phyloP scores from a whole-genome alignment of 495 filamentous ascomycete genomes.

The Hypoxylon rickii region DNA sequence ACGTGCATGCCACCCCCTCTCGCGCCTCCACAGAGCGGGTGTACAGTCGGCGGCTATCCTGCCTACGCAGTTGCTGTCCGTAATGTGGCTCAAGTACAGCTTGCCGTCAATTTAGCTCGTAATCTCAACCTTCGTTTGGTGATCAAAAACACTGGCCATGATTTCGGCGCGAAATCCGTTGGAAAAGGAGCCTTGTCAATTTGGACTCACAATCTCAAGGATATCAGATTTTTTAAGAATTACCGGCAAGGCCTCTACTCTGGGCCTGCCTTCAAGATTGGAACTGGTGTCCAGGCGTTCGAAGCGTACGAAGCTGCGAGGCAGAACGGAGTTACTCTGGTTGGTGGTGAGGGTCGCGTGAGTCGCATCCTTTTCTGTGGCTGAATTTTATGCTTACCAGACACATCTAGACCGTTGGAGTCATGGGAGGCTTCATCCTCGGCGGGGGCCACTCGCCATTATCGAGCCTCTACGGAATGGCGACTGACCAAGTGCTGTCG shows the following conservation, averaged over 20 bases:
- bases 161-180: constrained; percentile 56
- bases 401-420: constrained; percentile 49
- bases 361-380: constrained; percentile 2
- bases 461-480: constrained; percentile 51
- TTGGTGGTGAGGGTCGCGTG: constrained; percentile 55
- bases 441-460: constrained; percentile 59
- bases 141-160: constrained; percentile 63
- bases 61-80: constrained; percentile 61
- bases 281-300: constrained; percentile 50
- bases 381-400: constrained; percentile 1
- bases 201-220: constrained; percentile 58
- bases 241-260: constrained; percentile 45
- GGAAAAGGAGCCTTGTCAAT: constrained; percentile 50
- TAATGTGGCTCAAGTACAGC: constrained; percentile 59
- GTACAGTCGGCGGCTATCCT: constrained; percentile 58
- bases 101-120: constrained; percentile 66
- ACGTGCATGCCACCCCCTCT: constrained; percentile 45
- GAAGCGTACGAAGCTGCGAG: constrained; percentile 53
- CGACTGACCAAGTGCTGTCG: constrained; percentile 58
- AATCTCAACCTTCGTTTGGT: constrained; percentile 63
- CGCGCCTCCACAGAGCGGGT: constrained; percentile 51
- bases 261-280: constrained; percentile 55
- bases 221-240: constrained; percentile 44
- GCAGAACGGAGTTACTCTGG: constrained; percentile 42
- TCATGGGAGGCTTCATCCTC: constrained; percentile 57